phyloP scores from a whole-genome alignment of 2,329 filamentous ascomycete species.

The Aspergillus intermedius region DNA sequence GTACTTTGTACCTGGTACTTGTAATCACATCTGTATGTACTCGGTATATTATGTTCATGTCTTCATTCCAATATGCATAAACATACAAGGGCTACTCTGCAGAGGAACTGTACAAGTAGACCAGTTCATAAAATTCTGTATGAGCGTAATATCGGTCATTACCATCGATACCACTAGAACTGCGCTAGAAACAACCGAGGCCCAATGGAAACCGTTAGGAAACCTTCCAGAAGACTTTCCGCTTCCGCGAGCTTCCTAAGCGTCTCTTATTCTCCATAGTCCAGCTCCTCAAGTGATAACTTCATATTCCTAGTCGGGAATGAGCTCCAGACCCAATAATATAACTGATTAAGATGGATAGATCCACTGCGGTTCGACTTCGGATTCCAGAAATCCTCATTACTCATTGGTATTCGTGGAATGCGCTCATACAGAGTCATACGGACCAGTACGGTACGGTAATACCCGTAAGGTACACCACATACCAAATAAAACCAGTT shows the following conservation, averaged over 20 bases:
- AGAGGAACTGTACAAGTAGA: too few relatives aligned
- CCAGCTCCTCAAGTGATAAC: background rate
- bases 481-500: background rate
- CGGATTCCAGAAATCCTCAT: background rate
- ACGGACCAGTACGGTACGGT: background rate
- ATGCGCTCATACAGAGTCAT: background rate
- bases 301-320: background rate
- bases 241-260: too few relatives aligned
- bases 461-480: background rate
- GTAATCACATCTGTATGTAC: too few relatives aligned
- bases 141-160: background rate
- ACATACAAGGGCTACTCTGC: too few relatives aligned
- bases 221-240: background rate
- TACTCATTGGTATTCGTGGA: background rate
- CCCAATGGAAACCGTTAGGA: slow-evolving; percentile 8
- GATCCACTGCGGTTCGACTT: background rate
- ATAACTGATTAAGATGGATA: background rate
- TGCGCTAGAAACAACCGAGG: slow-evolving; percentile 11
- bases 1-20: background rate
- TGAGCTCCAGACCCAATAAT: background rate
- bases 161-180: slow-evolving; percentile 11
- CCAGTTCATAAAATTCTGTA: too few relatives aligned
- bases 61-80: too few relatives aligned
- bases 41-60: too few relatives aligned
- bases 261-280: background rate